A percentile compares a stretch with the other conserved stretches of the same genome.
Conservation (phyloP, 1,139 yeast species). For the Kluyveromyces sp. region DNA sequence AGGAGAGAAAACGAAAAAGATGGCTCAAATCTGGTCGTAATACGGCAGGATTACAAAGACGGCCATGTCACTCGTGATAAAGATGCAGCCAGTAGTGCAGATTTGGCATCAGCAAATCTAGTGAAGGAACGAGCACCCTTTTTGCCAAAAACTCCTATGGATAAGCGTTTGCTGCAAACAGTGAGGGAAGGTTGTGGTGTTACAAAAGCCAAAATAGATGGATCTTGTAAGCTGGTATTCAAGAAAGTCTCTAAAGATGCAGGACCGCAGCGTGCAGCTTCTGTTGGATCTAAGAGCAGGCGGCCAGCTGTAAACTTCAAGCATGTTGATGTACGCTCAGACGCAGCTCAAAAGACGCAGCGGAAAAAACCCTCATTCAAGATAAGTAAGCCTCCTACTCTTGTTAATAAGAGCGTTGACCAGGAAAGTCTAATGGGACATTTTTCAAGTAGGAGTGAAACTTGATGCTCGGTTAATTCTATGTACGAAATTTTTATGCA, state of each 20-base stretch:
- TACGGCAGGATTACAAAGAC: constrained; percentile 4
- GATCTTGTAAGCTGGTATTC: constrained; percentile 3
- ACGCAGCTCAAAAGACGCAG: not conserved
- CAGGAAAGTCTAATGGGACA: constrained; percentile 11
- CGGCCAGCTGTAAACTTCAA: not conserved
- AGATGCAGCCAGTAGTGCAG: not conserved
- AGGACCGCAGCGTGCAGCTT: not conserved
- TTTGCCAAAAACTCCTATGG: too few species aligned
- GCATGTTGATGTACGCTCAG: not conserved
- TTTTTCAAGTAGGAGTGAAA: not conserved
- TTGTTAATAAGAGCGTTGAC: not conserved
- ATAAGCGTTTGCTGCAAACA: too few species aligned
- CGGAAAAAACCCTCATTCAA: constrained; percentile 1
- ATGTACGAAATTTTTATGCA: too few species aligned
- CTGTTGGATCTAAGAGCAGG: not conserved
- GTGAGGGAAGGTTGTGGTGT: too few species aligned
- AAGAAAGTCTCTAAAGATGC: not conserved
- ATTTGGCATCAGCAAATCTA: not conserved
- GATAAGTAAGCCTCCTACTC: constrained; percentile 5
- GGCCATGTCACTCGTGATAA: not conserved
- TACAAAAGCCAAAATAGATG: not conserved
- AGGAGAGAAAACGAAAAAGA: not conserved
- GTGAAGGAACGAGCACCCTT: too few species aligned
- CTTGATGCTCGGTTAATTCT: not conserved
- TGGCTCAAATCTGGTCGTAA: not conserved